These are phyloP conservation scores for Eucalyptus sp. DNA, from an alignment of 345 rosid genomes.

Conservation along the genomic window DNA sequence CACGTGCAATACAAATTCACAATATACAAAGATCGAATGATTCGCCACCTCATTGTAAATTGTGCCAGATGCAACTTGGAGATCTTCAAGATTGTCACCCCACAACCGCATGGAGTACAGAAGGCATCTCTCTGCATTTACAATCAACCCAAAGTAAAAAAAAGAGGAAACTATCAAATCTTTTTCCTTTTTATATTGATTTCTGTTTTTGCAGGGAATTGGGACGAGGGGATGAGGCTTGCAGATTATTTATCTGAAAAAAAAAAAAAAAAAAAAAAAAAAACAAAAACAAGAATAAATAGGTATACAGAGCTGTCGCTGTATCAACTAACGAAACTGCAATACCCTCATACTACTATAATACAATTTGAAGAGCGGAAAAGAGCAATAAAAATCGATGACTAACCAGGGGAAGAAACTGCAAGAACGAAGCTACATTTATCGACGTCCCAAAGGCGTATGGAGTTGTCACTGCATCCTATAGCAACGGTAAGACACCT, in stretches of 20 bases:
- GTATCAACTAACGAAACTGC: neutral
- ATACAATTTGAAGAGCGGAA: neutral
- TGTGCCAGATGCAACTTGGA: conserved; percentile 81
- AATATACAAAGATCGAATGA: neutral
- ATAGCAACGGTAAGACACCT: conserved; percentile 40
- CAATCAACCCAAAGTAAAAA: neutral
- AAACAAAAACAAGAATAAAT: neutral
- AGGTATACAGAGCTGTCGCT: neutral
- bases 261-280: too few species aligned
- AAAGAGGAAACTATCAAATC: neutral
- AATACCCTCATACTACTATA: neutral
- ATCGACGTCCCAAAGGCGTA: conserved; percentile 50
- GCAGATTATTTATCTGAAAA: neutral
- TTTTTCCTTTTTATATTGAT: neutral
- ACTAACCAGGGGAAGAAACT: conserved; percentile 70
- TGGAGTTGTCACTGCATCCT: conserved; percentile 79
- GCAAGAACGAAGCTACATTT: conserved; percentile 32
- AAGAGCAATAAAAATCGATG: neutral
- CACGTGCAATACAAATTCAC: neutral
- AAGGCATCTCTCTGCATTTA: conserved; percentile 64
- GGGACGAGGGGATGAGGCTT: neutral
- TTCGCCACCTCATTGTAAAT: conserved; percentile 72
- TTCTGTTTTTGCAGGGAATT: neutral
- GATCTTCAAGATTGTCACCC: conserved; percentile 55
- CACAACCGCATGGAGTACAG: conserved; percentile 82